Evolutionary conservation across 768 basidiomycete species (phyloP), one percentile per base, ranked within the genome.

Genomic region (Paxillus rubicundulus): DNA sequence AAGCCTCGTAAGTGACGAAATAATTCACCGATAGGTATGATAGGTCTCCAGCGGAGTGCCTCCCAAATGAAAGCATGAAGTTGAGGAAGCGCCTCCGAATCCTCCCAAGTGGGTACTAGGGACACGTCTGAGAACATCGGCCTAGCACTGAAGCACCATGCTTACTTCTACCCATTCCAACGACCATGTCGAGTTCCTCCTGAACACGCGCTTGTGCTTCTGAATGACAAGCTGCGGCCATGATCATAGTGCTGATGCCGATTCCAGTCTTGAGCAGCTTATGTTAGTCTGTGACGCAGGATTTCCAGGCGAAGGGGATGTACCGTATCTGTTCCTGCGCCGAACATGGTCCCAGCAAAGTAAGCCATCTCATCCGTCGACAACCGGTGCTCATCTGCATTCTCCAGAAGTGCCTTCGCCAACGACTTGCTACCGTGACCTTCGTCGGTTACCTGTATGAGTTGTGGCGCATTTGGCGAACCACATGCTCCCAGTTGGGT

Each of bases 281-380:
- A 34, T 17, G 9, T 56, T 12, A 51, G 36, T 33, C 24, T 5
- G n/a, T 14, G 30, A 32, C 12, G 24, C 7, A 5, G 3, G 28
- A 5, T 9, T 7, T 9, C 10, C 2, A 18, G 16, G 3, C 4
- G 1, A 49, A 46, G 28, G 30, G 14, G 10, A 5, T 40, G 40
- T 50, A 71, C 73, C 4, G 82, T 85, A 49, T 81, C 82, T 1
- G 78, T 75, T 1, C 81, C 84, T 20, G 82, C 84, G 16, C 76
- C 79, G 54, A 82, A 85, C 65, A 85, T 74, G 33, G 72, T 73
- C 0, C 83, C 84, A 2, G 78, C 79, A 6, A 85, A 72, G 62
- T 81, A 86, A 1, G 82, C 76, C 12, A 77, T 75, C 55, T 85
- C 82, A 47, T 79, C 70, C 39, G 74, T 72, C 4, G 79, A 72